phyloP scores from a whole-genome alignment of 148 eudicot species.

The Linanthus parryae region DNA sequence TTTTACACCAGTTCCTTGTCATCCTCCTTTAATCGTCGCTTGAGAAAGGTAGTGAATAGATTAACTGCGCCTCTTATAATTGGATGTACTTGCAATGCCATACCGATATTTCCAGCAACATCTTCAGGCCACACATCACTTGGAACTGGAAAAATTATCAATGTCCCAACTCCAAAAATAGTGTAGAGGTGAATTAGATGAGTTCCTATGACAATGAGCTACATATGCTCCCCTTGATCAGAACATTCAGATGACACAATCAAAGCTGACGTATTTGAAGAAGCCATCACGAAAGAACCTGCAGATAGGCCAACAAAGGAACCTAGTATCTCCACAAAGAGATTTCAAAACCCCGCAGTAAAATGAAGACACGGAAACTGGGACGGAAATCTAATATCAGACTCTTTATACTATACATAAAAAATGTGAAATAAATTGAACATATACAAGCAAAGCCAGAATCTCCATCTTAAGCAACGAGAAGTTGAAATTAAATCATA shows the following conservation, averaged over 20 bases:
- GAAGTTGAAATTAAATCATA: no score
- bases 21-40: conserved; percentile 90
- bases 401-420: no score
- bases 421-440: no score
- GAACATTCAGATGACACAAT: conserved; percentile 25
- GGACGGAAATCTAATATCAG: no score
- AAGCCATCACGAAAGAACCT: conserved; percentile 31
- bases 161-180: conserved; percentile 98
- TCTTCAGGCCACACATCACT: conserved; percentile 91
- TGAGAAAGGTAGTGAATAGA: conserved; percentile 73
- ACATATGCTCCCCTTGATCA: conserved; percentile 26
- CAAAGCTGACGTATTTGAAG: conserved; percentile 26
- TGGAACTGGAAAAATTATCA: conserved; percentile 94
- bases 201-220: conserved; percentile 18
- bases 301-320: not conserved
- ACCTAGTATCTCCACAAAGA: no score
- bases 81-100: conserved; percentile 88
- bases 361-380: no score
- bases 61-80: conserved; percentile 76
- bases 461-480: no score
- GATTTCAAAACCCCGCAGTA: no score
- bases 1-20: conserved; percentile 95
- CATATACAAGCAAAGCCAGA: no score
- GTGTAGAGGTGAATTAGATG: conserved; percentile 31
- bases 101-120: conserved; percentile 84